These are phyloP conservation scores for Dactylellina haptotyla DNA, from an alignment of 2,329 filamentous ascomycete species.

Conservation along the genomic window DNA sequence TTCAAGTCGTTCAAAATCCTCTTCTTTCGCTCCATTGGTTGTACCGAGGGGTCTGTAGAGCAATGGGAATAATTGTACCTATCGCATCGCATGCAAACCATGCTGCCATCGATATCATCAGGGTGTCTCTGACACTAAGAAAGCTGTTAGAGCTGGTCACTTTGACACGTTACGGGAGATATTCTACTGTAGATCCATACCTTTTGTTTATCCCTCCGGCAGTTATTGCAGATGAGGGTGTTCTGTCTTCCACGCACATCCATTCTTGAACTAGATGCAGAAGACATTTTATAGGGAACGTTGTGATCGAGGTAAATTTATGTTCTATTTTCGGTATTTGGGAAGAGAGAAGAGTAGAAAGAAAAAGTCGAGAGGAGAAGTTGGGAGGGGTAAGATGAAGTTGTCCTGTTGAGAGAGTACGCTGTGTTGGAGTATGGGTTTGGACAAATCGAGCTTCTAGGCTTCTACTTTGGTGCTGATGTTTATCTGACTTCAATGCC, in stretches of 20 bases:
- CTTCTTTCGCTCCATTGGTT: conserved; percentile 50
- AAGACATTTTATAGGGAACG: conserved; percentile 12
- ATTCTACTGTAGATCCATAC: neutral
- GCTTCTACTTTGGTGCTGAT: neutral
- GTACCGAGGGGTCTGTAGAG: conserved; percentile 41
- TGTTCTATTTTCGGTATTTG: neutral
- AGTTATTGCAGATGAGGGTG: conserved; percentile 50
- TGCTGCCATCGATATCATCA: conserved; percentile 28
- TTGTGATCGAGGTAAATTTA: neutral
- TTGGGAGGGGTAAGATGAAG: neutral
- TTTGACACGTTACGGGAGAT: neutral
- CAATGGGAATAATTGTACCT: conserved; percentile 44
- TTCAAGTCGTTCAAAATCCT: conserved; percentile 46
- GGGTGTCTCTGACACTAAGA: conserved; percentile 30
- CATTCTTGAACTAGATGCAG: conserved; percentile 20
- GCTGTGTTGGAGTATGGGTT: neutral
- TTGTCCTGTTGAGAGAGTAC: neutral
- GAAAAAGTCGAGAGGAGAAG: neutral
- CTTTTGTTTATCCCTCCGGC: conserved; percentile 49
- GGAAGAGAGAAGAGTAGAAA: neutral
- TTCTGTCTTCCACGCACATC: conserved; percentile 43
- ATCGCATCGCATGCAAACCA: conserved; percentile 37
- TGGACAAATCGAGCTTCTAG: neutral
- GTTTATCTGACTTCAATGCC: conserved; percentile 5
- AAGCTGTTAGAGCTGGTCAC: neutral